Percentiles rank a stretch among this genome's conserved stretches.
These are phyloP conservation scores for Arabidopsis arenosa DNA, from an alignment of 345 rosid genomes.

Conservation along the genomic window DNA sequence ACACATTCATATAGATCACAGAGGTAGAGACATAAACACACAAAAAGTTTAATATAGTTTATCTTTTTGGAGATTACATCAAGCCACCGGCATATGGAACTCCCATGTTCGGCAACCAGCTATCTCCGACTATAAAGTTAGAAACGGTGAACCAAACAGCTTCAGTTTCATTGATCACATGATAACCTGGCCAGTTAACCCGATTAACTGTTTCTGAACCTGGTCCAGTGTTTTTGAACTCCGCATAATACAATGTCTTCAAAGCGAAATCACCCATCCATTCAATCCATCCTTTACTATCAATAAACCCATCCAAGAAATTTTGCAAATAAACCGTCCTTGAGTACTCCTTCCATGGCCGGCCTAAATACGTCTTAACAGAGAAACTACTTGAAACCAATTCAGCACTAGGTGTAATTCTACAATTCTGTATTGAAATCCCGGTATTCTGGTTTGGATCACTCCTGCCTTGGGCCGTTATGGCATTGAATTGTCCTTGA, in stretches of 20 bases:
- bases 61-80: background rate
- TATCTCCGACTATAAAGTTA: constrained; percentile 48
- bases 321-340: constrained; percentile 52
- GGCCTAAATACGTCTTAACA: constrained; percentile 53
- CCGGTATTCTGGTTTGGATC: constrained; percentile 63
- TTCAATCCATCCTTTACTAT: constrained; percentile 56
- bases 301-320: constrained; percentile 51
- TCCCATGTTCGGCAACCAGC: constrained; percentile 49
- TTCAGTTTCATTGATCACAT: constrained; percentile 45
- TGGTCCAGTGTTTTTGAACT: constrained; percentile 54
- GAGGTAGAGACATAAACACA: background rate
- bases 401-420: constrained; percentile 47
- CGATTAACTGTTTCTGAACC: constrained; percentile 46
- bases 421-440: constrained; percentile 52
- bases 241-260: constrained; percentile 52
- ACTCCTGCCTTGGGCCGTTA: constrained; percentile 62
- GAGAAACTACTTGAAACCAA: constrained; percentile 42
- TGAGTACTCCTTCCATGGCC: constrained; percentile 67
- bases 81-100: constrained; percentile 40
- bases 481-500: constrained; percentile 48
- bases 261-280: constrained; percentile 58
- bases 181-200: constrained; percentile 55
- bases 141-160: constrained; percentile 50
- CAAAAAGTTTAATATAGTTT: background rate
- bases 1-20: background rate